Percentiles rank a stretch among this genome's conserved stretches.
Conservation (phyloP, 2,329 filamentous ascomycete species). For the Trichoderma breve region DNA sequence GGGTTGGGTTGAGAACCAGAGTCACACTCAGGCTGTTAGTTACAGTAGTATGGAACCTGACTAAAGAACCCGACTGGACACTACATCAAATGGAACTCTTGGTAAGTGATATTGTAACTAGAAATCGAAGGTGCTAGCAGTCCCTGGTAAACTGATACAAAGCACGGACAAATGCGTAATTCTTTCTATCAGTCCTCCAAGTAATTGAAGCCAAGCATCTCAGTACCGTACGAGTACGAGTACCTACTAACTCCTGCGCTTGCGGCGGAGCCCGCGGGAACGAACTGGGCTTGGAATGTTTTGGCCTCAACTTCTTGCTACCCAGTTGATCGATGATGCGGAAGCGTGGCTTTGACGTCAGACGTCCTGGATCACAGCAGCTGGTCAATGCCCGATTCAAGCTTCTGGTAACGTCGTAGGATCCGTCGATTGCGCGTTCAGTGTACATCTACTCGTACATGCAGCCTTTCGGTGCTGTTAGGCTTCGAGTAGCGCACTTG, state of each 20-base stretch:
- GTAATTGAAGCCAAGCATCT: no score
- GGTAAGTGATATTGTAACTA: neutral
- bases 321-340: neutral
- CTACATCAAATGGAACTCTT: neutral
- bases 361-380: neutral
- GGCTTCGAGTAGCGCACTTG: neutral
- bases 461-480: slow-evolving; percentile 5
- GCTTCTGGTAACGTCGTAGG: neutral
- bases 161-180: neutral
- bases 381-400: neutral
- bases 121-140: neutral
- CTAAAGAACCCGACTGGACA: no score
- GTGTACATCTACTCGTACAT: neutral
- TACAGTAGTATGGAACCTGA: no score
- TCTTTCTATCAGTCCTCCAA: neutral
- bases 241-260: neutral
- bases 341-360: slow-evolving; percentile 12
- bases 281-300: neutral
- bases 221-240: no score
- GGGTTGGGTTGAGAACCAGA: no score
- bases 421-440: neutral
- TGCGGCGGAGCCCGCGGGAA: neutral
- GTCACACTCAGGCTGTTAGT: no score
- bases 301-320: neutral
- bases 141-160: neutral